These are phyloP conservation scores for Magnaporthiopsis incrustans DNA, from an alignment of 2,329 filamentous ascomycete species.

Conservation along the genomic window DNA sequence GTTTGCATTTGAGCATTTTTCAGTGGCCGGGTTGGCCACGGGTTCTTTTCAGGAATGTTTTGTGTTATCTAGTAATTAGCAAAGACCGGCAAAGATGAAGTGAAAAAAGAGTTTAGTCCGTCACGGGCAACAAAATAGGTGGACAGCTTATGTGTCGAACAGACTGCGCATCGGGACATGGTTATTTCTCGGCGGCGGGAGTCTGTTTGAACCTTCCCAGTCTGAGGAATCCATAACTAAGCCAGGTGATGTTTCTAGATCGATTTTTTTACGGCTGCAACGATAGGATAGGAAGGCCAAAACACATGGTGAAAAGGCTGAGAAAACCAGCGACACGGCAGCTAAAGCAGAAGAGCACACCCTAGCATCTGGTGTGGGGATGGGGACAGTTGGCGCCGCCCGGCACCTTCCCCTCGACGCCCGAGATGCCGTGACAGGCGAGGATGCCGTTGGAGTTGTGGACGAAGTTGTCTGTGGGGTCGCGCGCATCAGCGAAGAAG, in stretches of 20 bases:
- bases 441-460: slow-evolving; percentile 6
- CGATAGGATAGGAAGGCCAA: neutral
- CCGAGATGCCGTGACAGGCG: neutral
- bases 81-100: neutral
- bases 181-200: too few species aligned
- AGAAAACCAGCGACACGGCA: too few species aligned
- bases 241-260: too few species aligned
- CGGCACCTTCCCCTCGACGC: slow-evolving; percentile 4
- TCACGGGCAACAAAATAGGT: neutral
- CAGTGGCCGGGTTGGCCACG: neutral
- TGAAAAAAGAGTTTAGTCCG: neutral
- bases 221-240: neutral
- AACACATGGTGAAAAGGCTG: neutral
- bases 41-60: neutral
- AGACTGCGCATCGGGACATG: neutral
- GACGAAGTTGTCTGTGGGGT: neutral
- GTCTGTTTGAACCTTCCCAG: neutral
- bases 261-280: neutral
- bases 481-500: neutral
- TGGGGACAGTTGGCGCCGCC: slow-evolving; percentile 4
- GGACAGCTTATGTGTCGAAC: neutral
- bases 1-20: neutral
- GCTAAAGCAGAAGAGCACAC: too few species aligned
- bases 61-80: neutral
- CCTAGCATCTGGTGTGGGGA: slow-evolving; percentile 5